phyloP scores from a whole-genome alignment of 306 rosid genomes.

The Begonia masoniana region DNA sequence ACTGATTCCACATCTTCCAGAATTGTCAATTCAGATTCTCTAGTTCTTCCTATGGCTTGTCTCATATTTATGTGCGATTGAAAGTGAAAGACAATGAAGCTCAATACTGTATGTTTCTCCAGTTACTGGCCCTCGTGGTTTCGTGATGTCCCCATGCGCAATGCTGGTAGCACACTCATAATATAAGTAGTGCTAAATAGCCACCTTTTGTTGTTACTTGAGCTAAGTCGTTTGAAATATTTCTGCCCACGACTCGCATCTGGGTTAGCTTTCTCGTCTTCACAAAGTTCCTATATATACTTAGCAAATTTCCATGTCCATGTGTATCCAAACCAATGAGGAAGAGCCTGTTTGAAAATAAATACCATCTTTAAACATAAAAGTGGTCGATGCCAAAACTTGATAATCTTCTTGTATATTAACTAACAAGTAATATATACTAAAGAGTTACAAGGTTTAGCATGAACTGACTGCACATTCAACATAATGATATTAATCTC shows the following conservation, averaged over 20 bases:
- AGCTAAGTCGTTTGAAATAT: slow-evolving; percentile 81
- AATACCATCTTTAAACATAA: not conserved
- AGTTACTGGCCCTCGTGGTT: slow-evolving; percentile 70
- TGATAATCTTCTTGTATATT: too few species aligned
- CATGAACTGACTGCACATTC: too few species aligned
- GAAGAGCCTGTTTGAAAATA: slow-evolving; percentile 45
- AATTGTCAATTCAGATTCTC: too few species aligned
- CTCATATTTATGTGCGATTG: too few species aligned
- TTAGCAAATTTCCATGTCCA: slow-evolving; percentile 94
- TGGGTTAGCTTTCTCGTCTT: slow-evolving; percentile 91
- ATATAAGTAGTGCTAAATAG: slow-evolving; percentile 90
- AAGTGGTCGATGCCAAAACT: too few species aligned
- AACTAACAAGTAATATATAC: too few species aligned
- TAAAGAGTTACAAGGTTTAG: too few species aligned
- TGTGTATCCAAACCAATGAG: slow-evolving; percentile 85
- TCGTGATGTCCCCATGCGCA: slow-evolving; percentile 35
- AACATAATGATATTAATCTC: too few species aligned
- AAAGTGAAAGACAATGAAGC: too few species aligned
- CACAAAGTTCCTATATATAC: slow-evolving; percentile 78
- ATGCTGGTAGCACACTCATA: slow-evolving; percentile 51
- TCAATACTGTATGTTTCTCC: slow-evolving; percentile 52
- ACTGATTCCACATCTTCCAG: too few species aligned
- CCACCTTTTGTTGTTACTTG: slow-evolving; percentile 89
- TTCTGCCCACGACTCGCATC: slow-evolving; percentile 93
- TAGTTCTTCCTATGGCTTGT: too few species aligned